These are phyloP conservation scores for Clonostachys chloroleuca DNA, from an alignment of 2,329 filamentous ascomycete species.

Conservation along the genomic window DNA sequence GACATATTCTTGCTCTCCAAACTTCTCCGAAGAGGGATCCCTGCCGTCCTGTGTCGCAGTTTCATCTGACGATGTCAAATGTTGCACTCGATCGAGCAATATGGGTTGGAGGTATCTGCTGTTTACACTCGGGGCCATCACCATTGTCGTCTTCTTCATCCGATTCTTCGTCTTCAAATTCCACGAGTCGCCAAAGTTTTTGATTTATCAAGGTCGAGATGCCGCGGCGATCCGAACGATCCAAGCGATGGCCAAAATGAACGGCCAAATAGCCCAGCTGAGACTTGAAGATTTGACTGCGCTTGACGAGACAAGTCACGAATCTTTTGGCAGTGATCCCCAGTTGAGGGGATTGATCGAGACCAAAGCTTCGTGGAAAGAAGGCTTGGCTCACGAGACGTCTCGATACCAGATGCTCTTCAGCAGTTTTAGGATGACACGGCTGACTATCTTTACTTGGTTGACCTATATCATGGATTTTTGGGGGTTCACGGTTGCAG, in stretches of 20 bases:
- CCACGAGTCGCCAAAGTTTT: conserved; percentile 39
- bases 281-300: conserved; percentile 27
- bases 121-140: conserved; percentile 36
- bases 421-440: conserved; percentile 21
- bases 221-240: conserved; percentile 41
- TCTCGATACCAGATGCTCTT: conserved; percentile 25
- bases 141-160: conserved; percentile 34
- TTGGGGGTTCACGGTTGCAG: conserved; percentile 29
- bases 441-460: conserved; percentile 26
- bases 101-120: conserved; percentile 47
- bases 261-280: conserved; percentile 24
- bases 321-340: conserved; percentile 6
- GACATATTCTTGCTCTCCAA: conserved; percentile 41
- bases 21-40: conserved; percentile 35
- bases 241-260: conserved; percentile 36
- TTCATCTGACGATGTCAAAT: conserved; percentile 10
- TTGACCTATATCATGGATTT: conserved; percentile 31
- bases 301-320: conserved; percentile 6
- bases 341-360: conserved; percentile 2
- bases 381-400: conserved; percentile 6
- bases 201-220: conserved; percentile 36
- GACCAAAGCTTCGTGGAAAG: conserved; percentile 7
- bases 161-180: conserved; percentile 42
- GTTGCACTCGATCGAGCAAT: conserved; percentile 33
- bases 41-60: conserved; percentile 37